Base-by-base conservation (phyloP, 148 eudicot species). In the Rhododendron ferrugineum region DNA sequence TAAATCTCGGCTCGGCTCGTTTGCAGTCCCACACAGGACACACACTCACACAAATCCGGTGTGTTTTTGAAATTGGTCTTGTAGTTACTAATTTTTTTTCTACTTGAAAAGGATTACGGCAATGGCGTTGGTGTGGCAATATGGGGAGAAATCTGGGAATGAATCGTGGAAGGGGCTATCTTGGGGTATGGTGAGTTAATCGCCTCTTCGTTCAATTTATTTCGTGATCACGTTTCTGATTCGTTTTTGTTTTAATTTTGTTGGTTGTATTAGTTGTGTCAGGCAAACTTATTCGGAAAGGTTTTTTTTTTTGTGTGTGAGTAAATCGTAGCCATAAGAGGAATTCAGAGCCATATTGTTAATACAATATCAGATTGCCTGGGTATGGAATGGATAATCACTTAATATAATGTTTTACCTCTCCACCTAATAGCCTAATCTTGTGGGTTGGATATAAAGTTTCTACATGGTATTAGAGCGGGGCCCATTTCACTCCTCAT, bases 81-180 rank as follows among this genome's bases (percentile, higher is more conserved):
- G 44, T 32, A 32, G 16, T 37, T 72, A 56, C 11, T 4, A 15
- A 54, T 6, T 34, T 46, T 18, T 18, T 68, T 34, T 58, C 40
- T 36, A 37, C 3, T 74, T 40, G 52, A 16, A 54, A 88, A 95
- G 98, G 98, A 81, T 92, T 40, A 90, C 90, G 84, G 98, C 97
- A 85, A 94, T 95, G 98, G 94, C 88, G 8, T 89, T 95, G 91
- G 98, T 94, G 70, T 95, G 98, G 98, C 93, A 91, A 73, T 95
- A 94, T 86, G 98, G 95, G 70, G 93, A 94, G 84, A 92, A 85
- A 85, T 89, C 96, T 52, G 98, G 98, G 10, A 88, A 87, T 90
- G 94, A 94, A 91, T 84, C 96, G 44, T 94, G 98, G 98, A 94
- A 95, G 86, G 96, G 98, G 82, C 96, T 95, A 11, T 87, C 97